Conservation (phyloP, 345 rosid genomes). For the Bretschneidera sinensis region DNA sequence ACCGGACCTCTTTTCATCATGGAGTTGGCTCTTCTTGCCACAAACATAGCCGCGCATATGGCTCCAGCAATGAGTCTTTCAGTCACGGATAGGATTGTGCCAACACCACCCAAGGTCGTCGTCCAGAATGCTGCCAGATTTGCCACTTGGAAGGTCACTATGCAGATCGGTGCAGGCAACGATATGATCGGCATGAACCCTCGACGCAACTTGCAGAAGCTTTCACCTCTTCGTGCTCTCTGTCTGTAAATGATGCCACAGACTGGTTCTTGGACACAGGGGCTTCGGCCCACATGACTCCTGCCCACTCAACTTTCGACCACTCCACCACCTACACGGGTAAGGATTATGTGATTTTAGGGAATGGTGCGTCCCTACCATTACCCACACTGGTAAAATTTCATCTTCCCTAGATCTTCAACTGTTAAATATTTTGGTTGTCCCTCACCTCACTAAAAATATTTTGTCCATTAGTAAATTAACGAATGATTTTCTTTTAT, state of each 20-base stretch:
- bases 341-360: conserved; percentile 10
- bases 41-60: neutral
- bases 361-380: conserved; percentile 10
- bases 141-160: conserved; percentile 4
- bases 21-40: too few species aligned
- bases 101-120: neutral
- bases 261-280: conserved; percentile 5
- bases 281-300: neutral
- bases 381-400: neutral
- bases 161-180: too few species aligned
- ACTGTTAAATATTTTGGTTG: conserved; percentile 9
- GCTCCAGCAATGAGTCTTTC: neutral
- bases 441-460: conserved; percentile 14
- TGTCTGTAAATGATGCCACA: neutral
- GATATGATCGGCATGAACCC: too few species aligned
- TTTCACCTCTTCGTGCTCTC: conserved; percentile 2
- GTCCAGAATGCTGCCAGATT: conserved; percentile 1
- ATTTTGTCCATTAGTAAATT: conserved; percentile 13
- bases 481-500: too few species aligned
- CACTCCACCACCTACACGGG: conserved; percentile 11
- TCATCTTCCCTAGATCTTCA: neutral
- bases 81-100: neutral
- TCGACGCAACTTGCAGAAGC: conserved; percentile 6
- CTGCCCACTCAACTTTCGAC: neutral
- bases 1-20: neutral